Evolutionary conservation across 2,329 filamentous ascomycete species (phyloP).

Genomic region (Mycosphaerella sp.): DNA sequence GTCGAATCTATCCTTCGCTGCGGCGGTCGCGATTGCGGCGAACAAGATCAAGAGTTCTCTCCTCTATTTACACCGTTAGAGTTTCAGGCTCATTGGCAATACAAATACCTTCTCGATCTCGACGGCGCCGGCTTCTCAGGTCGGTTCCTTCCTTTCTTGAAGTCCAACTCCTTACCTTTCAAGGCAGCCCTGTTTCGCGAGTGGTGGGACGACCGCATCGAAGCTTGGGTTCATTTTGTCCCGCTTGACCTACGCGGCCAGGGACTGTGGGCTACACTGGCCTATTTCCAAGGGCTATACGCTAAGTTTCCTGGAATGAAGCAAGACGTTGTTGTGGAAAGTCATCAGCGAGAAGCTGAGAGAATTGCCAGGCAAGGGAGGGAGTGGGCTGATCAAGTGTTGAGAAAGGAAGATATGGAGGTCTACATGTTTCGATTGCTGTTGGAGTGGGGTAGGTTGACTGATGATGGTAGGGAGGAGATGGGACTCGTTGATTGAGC

Average conservation of each 20-base stretch:
- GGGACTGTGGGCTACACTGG: conserved; percentile 64
- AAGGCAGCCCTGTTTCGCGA: conserved; percentile 66
- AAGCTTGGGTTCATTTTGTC: conserved; percentile 74
- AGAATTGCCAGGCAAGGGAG: conserved; percentile 62
- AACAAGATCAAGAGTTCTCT: conserved; percentile 50
- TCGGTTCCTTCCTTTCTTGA: conserved; percentile 58
- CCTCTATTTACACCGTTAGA: conserved; percentile 40
- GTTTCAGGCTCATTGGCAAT: conserved; percentile 55
- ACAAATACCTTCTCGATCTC: conserved; percentile 65
- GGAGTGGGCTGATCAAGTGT: conserved; percentile 57
- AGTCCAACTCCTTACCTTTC: conserved; percentile 62
- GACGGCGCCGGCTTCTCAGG: conserved; percentile 64
- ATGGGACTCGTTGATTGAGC: conserved; percentile 32
- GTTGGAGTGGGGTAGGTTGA: conserved; percentile 68
- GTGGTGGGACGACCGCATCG: conserved; percentile 71
- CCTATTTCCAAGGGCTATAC: conserved; percentile 62
- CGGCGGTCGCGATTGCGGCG: conserved; percentile 48
- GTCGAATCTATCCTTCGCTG: conserved; percentile 54
- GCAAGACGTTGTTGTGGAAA: conserved; percentile 34
- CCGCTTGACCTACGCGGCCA: conserved; percentile 69
- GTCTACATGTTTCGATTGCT: conserved; percentile 72
- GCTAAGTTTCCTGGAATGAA: conserved; percentile 36
- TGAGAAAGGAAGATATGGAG: conserved; percentile 70
- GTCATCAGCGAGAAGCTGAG: conserved; percentile 44
- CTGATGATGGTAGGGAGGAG: conserved; percentile 54